Base-by-base conservation (phyloP, 2,329 filamentous ascomycete species). In the Penicillium capsulatum region DNA sequence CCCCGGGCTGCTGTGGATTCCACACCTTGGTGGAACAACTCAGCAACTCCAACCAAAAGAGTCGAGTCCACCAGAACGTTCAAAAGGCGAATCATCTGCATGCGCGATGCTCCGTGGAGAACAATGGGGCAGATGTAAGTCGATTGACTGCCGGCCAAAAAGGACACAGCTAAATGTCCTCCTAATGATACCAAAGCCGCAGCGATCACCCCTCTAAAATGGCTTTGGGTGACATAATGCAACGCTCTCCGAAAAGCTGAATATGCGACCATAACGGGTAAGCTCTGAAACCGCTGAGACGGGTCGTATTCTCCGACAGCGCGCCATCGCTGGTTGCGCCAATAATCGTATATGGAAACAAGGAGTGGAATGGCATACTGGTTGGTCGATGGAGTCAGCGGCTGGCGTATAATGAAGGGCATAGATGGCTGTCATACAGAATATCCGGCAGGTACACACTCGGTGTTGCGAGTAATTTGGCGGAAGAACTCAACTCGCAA, bases 71-170 rank as follows among this genome's bases (percentile, higher is more conserved):
- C 42, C 6, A 65, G 19, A 1, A 65, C 47, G 16, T 60, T 65
- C 17, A 66, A 20, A 19, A 64, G 38, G 45, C 69, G 67, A 34
- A 72, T 45, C 3, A 53, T 45, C 5, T 63, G 66, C 6, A 72
- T 51, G 7, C 55, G 50, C 35, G 55, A 47, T 19, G 55, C 52
- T 26, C 65, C 59, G 13, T 57, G 48, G 19, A 64, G 59, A 2
- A 60, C 51, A 8, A 65, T 55, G 2, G 72, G 66, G 49, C 74
- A 77, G 15, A 77, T 72, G 41, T 72, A 72, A 3, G 71, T 74
- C 11, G 72, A 73, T 28, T 57, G 51, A 11, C 61, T 65, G 31
- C 59, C 64, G 27, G 53, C 44, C 6, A 61, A 55, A 11, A 69
- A 57, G 2, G 57, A 55, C 10, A 63, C 50, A 4, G 61, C 59